Conservation (phyloP, 805 yeast genomes). For the Jamesozyma rosinii region DNA sequence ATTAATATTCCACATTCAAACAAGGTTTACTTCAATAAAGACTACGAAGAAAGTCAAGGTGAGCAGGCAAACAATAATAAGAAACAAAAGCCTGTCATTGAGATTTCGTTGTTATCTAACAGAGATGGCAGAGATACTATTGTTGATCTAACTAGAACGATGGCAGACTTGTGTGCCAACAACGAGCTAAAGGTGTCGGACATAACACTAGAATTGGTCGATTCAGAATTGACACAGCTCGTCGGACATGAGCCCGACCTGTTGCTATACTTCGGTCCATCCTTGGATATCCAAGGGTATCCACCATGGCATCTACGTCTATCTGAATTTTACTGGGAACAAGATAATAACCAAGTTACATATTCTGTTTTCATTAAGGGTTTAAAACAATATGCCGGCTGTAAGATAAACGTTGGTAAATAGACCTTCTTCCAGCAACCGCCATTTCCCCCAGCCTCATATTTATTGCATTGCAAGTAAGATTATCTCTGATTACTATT, state of each 20-base stretch:
- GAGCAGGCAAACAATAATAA: constrained; percentile 23
- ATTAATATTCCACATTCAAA: constrained; percentile 63
- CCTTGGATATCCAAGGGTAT: constrained; percentile 80
- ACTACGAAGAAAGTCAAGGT: constrained; percentile 14
- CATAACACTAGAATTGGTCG: constrained; percentile 65
- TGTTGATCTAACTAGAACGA: constrained; percentile 76
- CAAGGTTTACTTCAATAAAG: constrained; percentile 32
- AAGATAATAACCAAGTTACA: constrained; percentile 69
- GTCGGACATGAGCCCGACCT: constrained; percentile 93
- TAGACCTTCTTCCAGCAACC: constrained; percentile 27
- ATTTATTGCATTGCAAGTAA: constrained; percentile 1
- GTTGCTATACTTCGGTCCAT: constrained; percentile 75
- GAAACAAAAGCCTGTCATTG: constrained; percentile 40
- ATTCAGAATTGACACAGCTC: constrained; percentile 59
- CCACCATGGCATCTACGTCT: constrained; percentile 97
- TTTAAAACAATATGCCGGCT: constrained; percentile 60
- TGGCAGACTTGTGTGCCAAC: constrained; percentile 62
- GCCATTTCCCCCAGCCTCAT: not conserved
- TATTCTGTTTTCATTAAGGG: constrained; percentile 80
- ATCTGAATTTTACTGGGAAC: constrained; percentile 84
- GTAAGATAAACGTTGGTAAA: constrained; percentile 85
- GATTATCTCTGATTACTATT: not conserved
- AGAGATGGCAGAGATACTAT: constrained; percentile 86
- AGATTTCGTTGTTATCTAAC: constrained; percentile 55
- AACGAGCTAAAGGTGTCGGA: constrained; percentile 56